A percentile compares a stretch with the other conserved stretches of the same genome.
Conservation (phyloP, 163 green algal genomes). For the Scenedesmus sp. region DNA sequence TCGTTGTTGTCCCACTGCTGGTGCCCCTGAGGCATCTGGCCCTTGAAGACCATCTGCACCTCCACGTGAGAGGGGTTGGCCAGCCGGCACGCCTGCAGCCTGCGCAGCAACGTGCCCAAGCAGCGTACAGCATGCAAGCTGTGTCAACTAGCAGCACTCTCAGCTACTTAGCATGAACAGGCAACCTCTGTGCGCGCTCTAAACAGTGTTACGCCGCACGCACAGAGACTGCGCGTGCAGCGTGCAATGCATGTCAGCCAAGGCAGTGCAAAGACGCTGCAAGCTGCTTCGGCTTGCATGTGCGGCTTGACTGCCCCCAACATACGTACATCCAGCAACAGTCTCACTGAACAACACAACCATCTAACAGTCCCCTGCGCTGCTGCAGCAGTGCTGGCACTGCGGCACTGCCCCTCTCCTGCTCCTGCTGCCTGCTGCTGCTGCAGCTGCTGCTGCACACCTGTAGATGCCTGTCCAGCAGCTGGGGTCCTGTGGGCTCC, state of each 20-base stretch:
- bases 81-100: conserved; percentile 40
- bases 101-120: background rate
- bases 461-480: conserved; percentile 38
- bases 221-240: no score
- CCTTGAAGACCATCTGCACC: conserved; percentile 65
- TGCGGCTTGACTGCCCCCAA: no score
- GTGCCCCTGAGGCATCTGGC: conserved; percentile 29
- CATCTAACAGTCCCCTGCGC: background rate
- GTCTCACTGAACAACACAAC: no score
- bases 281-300: no score
- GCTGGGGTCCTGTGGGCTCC: background rate
- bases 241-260: no score
- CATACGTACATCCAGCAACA: no score
- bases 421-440: background rate
- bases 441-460: background rate
- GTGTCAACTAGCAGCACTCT: background rate
- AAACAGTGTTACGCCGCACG: no score
- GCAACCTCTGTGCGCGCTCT: no score
- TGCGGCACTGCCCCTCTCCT: background rate
- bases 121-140: background rate
- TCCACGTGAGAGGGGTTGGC: conserved; percentile 52
- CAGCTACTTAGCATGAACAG: no score
- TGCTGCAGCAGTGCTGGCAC: background rate
- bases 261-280: no score
- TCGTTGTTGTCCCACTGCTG: conserved; percentile 63